phyloP scores from a whole-genome alignment of 2,329 filamentous ascomycete species.

The Aspergillus clavatus region DNA sequence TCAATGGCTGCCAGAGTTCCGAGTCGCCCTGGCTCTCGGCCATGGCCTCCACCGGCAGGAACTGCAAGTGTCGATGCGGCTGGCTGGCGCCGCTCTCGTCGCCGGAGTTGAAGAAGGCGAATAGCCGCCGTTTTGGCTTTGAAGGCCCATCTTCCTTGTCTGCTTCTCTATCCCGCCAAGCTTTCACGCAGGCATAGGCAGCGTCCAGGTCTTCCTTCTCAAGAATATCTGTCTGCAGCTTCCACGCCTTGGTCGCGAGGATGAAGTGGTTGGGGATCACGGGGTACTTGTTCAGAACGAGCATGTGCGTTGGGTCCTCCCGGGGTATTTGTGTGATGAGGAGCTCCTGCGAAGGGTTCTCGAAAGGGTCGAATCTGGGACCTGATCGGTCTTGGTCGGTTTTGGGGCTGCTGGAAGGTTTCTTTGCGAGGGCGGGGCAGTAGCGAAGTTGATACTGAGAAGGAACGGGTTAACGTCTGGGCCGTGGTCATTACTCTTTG shows the following conservation, averaged over 20 bases:
- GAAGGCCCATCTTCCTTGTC: constrained; percentile 1
- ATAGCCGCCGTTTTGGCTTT: constrained; percentile 36
- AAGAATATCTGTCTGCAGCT: constrained; percentile 41
- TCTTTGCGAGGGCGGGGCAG: constrained; percentile 46
- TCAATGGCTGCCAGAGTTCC: constrained; percentile 46
- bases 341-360: constrained; percentile 40
- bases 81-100: constrained; percentile 47
- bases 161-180: constrained; percentile 29
- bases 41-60: constrained; percentile 46
- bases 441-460: constrained; percentile 46
- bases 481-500: no score
- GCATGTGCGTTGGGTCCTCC: constrained; percentile 32
- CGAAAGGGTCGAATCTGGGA: constrained; percentile 42
- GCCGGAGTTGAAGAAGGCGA: constrained; percentile 49
- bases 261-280: constrained; percentile 48
- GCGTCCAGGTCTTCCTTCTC: constrained; percentile 40
- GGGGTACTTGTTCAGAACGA: constrained; percentile 48
- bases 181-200: constrained; percentile 39
- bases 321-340: constrained; percentile 38
- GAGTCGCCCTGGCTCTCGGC: constrained; percentile 27
- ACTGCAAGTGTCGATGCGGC: constrained; percentile 46
- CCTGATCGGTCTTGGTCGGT: constrained; percentile 13
- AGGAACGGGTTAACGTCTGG: no score
- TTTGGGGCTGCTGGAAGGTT: constrained; percentile 30
- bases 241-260: constrained; percentile 43